Conservation (phyloP, 1,139 yeast species). For the Wickerhamomyces sp. region DNA sequence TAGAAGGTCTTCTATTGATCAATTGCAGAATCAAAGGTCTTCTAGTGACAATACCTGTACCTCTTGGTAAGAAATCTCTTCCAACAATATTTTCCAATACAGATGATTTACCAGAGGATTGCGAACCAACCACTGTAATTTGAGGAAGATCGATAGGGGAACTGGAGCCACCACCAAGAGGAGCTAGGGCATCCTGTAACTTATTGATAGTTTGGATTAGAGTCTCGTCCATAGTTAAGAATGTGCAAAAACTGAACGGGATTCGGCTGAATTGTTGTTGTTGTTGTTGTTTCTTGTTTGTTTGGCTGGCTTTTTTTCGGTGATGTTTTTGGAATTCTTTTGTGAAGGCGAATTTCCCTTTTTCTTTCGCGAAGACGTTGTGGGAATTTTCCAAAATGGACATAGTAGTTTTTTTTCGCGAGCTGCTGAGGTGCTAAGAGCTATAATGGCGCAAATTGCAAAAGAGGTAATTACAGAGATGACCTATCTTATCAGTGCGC, state of each 20-base stretch:
- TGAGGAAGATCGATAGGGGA: constrained; percentile 92
- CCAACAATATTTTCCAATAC: constrained; percentile 94
- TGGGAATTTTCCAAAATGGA: too few relatives aligned
- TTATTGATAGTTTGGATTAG: constrained; percentile 89
- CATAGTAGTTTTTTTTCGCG: neutral
- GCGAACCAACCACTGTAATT: constrained; percentile 95
- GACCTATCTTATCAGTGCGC: neutral
- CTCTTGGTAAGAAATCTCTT: constrained; percentile 90
- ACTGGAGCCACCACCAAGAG: constrained; percentile 80
- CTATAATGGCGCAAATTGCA: neutral
- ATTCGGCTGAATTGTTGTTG: neutral
- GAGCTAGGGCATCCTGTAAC: constrained; percentile 90
- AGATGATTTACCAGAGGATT: constrained; percentile 90
- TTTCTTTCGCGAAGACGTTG: neutral
- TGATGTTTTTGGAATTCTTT: neutral
- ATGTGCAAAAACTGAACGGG: too few relatives aligned
- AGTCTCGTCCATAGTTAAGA: constrained; percentile 69
- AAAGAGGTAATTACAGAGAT: neutral
- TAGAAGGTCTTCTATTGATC: constrained; percentile 57
- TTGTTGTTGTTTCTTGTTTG: neutral
- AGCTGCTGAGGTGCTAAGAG: too few relatives aligned
- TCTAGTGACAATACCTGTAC: constrained; percentile 94
- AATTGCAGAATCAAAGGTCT: constrained; percentile 84
- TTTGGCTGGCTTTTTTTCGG: neutral
- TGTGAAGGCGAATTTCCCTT: neutral